phyloP scores from a whole-genome alignment of 2,329 filamentous ascomycete genomes.

The Phaeosphaeria sp. region DNA sequence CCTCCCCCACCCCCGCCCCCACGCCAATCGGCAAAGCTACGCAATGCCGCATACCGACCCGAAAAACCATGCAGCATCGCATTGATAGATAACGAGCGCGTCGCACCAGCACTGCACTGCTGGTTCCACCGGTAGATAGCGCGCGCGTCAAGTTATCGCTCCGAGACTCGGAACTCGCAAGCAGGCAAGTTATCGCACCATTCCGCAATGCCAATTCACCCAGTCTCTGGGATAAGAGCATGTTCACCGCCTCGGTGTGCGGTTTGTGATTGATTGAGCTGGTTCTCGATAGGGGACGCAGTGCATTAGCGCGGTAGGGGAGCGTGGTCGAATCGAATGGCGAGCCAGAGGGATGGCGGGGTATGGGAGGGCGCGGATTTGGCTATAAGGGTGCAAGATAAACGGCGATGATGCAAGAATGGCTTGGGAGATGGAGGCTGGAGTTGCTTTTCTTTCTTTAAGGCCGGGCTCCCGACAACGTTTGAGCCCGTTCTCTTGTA shows the following conservation, averaged over 20 bases:
- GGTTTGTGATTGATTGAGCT: slow-evolving; percentile 2
- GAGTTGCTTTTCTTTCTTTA: not conserved
- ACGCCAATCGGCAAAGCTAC: not conserved
- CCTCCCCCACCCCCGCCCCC: not conserved
- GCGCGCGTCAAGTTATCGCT: no score
- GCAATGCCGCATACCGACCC: not conserved
- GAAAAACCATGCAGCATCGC: not conserved
- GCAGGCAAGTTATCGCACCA: not conserved
- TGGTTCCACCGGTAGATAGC: slow-evolving; percentile 5
- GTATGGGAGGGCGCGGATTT: slow-evolving; percentile 3
- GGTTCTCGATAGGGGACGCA: slow-evolving; percentile 7
- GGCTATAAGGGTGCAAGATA: slow-evolving; percentile 2
- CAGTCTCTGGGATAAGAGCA: not conserved
- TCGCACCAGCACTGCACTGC: not conserved
- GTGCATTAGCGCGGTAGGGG: slow-evolving; percentile 6
- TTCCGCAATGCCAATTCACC: not conserved
- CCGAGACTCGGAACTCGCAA: not conserved
- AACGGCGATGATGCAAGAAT: slow-evolving; percentile 12
- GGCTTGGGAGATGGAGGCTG: not conserved
- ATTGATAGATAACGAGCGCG: slow-evolving; percentile 1
- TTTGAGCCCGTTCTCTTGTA: not conserved
- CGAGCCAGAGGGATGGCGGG: slow-evolving; percentile 4
- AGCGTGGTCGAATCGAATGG: slow-evolving; percentile 12
- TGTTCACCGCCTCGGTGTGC: slow-evolving; percentile 6
- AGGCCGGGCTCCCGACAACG: not conserved